Percentiles rank a stretch among this genome's conserved stretches.
Evolutionary conservation across 1,284 basidiomycete species (phyloP).

Genomic region (Cryptococcus floricola): DNA sequence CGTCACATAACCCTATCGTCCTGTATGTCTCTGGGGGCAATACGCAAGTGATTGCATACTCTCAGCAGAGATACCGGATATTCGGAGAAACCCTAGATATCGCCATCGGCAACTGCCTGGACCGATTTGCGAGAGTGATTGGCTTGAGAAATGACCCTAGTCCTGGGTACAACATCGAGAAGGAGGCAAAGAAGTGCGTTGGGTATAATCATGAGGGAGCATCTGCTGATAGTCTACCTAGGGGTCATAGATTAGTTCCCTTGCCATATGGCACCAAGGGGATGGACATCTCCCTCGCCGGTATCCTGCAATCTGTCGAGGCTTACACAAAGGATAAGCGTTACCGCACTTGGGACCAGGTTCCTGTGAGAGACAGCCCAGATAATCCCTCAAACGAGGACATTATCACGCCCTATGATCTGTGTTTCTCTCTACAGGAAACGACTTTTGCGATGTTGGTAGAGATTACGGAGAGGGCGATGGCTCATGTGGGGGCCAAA

Average conservation of each 20-base stretch:
- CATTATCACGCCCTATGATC: conserved; percentile 84
- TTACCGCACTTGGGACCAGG: conserved; percentile 53
- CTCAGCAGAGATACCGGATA: conserved; percentile 92
- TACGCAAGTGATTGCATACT: conserved; percentile 98
- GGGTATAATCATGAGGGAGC: not conserved
- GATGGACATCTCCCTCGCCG: conserved; percentile 96
- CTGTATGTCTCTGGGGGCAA: conserved; percentile 99
- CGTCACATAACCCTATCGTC: conserved; percentile 91
- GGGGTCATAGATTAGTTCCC: conserved; percentile 62
- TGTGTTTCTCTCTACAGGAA: conserved; percentile 97
- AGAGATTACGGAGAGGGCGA: conserved; percentile 97
- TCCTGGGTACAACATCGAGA: conserved; percentile 98
- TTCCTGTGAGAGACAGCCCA: conserved; percentile 1
- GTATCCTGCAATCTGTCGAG: conserved; percentile 84
- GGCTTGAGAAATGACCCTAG: conserved; percentile 92
- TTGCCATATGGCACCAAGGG: conserved; percentile 97
- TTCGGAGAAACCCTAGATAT: conserved; percentile 99
- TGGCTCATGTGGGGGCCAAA: conserved; percentile 95
- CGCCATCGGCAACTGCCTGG: conserved; percentile 96
- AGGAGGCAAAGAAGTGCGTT: conserved; percentile 79
- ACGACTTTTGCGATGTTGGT: conserved; percentile 98
- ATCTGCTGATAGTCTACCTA: conserved; percentile 16
- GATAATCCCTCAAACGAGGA: conserved; percentile 53
- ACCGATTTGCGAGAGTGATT: conserved; percentile 95
- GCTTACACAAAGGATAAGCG: conserved; percentile 78